phyloP scores from a whole-genome alignment of 2,329 filamentous ascomycete genomes.

The Cytospora schulzeri region DNA sequence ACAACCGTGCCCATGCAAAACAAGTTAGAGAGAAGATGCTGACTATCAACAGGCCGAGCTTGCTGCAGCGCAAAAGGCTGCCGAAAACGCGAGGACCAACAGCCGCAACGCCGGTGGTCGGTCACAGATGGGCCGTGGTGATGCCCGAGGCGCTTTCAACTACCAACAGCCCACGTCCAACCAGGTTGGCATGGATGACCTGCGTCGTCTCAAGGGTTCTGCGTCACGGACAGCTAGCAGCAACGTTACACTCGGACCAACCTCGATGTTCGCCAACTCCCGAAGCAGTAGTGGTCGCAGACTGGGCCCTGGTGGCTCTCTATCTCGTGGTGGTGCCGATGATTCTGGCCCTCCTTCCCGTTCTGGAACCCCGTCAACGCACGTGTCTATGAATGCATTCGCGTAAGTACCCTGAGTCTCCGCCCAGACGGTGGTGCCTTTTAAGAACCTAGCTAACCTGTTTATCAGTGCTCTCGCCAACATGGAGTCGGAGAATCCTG shows the following conservation, averaged over 20 bases:
- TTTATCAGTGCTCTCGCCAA: constrained; percentile 56
- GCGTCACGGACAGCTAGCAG: constrained; percentile 62
- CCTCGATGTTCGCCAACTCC: constrained; percentile 77
- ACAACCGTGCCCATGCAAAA: neutral
- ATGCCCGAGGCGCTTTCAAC: constrained; percentile 80
- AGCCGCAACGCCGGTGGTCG: constrained; percentile 72
- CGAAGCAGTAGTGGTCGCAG: constrained; percentile 88
- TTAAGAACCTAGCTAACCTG: constrained; percentile 35
- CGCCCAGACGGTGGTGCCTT: neutral
- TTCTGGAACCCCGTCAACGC: constrained; percentile 80
- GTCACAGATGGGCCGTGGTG: constrained; percentile 70
- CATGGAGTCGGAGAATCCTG: constrained; percentile 64
- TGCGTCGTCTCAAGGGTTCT: constrained; percentile 75
- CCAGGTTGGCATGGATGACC: constrained; percentile 87
- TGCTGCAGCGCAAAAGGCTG: constrained; percentile 76
- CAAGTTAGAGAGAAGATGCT: constrained; percentile 26
- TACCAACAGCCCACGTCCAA: constrained; percentile 76
- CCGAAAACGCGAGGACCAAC: constrained; percentile 65
- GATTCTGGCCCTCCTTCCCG: constrained; percentile 87
- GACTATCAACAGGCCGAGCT: constrained; percentile 62
- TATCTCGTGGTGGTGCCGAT: constrained; percentile 74
- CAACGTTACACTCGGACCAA: constrained; percentile 73
- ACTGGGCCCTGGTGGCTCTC: constrained; percentile 72
- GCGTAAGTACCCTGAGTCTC: constrained; percentile 73
- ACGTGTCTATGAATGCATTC: constrained; percentile 74